Conservation (phyloP, 495 filamentous ascomycete genomes). For the Podospora fimiseda region DNA sequence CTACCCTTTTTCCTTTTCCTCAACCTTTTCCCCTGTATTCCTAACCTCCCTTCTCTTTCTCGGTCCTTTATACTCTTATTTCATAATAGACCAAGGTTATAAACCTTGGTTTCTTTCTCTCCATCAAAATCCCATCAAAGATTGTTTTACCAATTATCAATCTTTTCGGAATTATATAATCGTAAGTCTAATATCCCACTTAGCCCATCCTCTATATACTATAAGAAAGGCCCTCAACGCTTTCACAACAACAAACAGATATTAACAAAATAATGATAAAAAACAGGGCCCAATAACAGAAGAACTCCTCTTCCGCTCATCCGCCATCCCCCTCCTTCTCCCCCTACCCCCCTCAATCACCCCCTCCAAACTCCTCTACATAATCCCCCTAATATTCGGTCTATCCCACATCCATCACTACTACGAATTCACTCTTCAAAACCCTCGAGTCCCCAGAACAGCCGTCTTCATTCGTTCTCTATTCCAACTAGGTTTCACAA, state of each 20-base stretch:
- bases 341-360: constrained; percentile 55
- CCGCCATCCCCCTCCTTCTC: constrained; percentile 74
- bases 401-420: constrained; percentile 93
- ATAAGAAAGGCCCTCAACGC: too few relatives aligned
- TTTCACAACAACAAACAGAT: too few relatives aligned
- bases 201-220: background rate
- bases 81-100: constrained; percentile 67
- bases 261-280: too few relatives aligned
- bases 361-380: constrained; percentile 58
- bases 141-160: constrained; percentile 40
- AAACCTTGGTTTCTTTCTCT: constrained; percentile 60
- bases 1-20: constrained; percentile 62
- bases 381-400: constrained; percentile 85
- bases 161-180: constrained; percentile 51
- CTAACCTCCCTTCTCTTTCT: constrained; percentile 76
- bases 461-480: constrained; percentile 60
- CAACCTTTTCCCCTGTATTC: constrained; percentile 51
- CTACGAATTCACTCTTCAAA: constrained; percentile 82
- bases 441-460: constrained; percentile 59
- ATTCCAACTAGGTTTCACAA: constrained; percentile 88
- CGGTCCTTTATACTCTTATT: constrained; percentile 74
- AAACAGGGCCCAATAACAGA: constrained; percentile 84
- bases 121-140: constrained; percentile 25
- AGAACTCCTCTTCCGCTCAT: constrained; percentile 86
- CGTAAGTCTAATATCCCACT: too few relatives aligned